Evolutionary conservation across 257 asterid genomes (phyloP), one percentile per base, ranked within the genome.

Genomic region (Hygrophila difformis): DNA sequence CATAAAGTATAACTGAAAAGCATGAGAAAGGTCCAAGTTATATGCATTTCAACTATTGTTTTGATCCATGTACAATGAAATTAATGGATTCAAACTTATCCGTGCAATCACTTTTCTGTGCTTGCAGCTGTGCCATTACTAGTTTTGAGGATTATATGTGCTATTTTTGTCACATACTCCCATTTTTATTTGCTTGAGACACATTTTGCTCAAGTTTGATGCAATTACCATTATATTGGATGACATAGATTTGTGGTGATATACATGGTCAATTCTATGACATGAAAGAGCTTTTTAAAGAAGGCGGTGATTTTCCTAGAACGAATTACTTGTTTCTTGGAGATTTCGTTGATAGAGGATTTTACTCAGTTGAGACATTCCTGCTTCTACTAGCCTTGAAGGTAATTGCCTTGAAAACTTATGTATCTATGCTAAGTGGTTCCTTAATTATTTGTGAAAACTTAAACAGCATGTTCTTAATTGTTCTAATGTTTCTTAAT

Each of bases 231-330:
- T n/a, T n/a, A n/a, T 33, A 12, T 33, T 33, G 37, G 37, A 2
- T 33, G 37, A 12, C 2, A 33, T 24, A 89, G 97, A 85, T 89
- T 55, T 89, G 98, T 68, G 98, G 98, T 22, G 98, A 89, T 78
- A 89, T 89, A 51, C 98, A 89, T 6, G 98, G 98, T 45, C 98
- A 89, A 60, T 85, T 89, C 60, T 85, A 85, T 74, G 98, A 89
- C 83, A 77, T 89, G 98, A 82, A 82, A 68, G 96, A 89, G 75
- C 86, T 89, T 60, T 89, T 89, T 62, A 85, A 70, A 73, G 98
- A 85, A 21, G 98, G 96, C 35, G 96, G 96, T 48, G 96, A 85
- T 67, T 89, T 94, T 55, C 98, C 96, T 8, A 70, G 73, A 65
- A 89, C 96, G 31, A 89, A 82, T 77, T 89, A 89, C 72, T 74